Conservation (phyloP, 129 eudicot species). For the Scalesia atractyloides region DNA sequence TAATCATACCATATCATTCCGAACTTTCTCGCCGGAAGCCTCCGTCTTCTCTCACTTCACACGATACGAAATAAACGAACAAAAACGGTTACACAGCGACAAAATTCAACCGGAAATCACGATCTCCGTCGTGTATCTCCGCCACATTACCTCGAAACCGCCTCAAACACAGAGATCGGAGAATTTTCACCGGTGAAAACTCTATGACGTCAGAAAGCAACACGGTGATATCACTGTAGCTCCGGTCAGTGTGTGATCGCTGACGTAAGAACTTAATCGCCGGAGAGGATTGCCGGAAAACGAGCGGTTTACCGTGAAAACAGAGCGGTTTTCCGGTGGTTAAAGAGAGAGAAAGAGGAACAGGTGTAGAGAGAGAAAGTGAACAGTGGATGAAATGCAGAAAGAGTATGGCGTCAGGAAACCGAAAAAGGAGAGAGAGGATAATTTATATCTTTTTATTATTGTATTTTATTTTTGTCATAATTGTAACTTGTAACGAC, state of each 20-base stretch:
- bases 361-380: slow-evolving; percentile 34
- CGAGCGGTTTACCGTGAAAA: slow-evolving; percentile 30
- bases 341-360: slow-evolving; percentile 43
- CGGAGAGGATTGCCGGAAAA: slow-evolving; percentile 35
- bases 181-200: slow-evolving; percentile 27
- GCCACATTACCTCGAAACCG: slow-evolving; percentile 63
- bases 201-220: slow-evolving; percentile 14
- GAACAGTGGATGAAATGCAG: slow-evolving; percentile 54
- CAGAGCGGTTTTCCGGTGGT: slow-evolving; percentile 34
- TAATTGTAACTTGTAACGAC: slow-evolving; percentile 23
- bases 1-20: slow-evolving; percentile 76
- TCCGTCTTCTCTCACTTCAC: slow-evolving; percentile 67
- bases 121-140: slow-evolving; percentile 37
- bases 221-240: slow-evolving; percentile 11
- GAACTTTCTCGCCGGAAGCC: slow-evolving; percentile 35
- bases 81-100: slow-evolving; percentile 9
- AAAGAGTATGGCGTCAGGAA: slow-evolving; percentile 51
- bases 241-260: neutral
- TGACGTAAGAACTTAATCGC: slow-evolving; percentile 8
- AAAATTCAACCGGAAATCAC: slow-evolving; percentile 45
- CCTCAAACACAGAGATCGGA: slow-evolving; percentile 47
- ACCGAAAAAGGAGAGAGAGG: slow-evolving; percentile 53
- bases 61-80: neutral
- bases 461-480: slow-evolving; percentile 15
- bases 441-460: slow-evolving; percentile 48